Percentiles rank a stretch among this genome's conserved stretches.
Evolutionary conservation across 2,329 filamentous ascomycete species (phyloP).

Genomic region (Westerdykella aurantiaca): DNA sequence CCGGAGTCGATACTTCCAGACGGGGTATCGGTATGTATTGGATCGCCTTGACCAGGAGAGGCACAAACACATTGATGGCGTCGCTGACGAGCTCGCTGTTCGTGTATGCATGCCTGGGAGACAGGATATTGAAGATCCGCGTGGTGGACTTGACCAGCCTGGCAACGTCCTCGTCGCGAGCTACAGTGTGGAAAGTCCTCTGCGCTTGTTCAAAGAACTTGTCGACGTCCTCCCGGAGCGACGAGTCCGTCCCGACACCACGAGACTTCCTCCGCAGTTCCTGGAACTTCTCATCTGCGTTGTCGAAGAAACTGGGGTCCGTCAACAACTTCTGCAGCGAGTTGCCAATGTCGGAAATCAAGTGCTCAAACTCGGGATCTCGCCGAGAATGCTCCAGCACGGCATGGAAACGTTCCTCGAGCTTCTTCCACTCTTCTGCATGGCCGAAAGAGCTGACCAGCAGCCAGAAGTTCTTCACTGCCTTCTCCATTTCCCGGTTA

Average conservation of each 20-base stretch:
- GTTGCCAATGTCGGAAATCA: constrained; percentile 67
- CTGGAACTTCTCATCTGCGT: constrained; percentile 61
- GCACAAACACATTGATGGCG: constrained; percentile 72
- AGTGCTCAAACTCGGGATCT: constrained; percentile 75
- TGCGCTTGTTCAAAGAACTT: constrained; percentile 64
- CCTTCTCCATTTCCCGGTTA: constrained; percentile 69
- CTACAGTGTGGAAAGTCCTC: constrained; percentile 60
- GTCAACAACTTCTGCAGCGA: constrained; percentile 75
- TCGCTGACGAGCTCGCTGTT: constrained; percentile 72
- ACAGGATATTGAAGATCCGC: constrained; percentile 65
- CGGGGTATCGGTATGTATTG: constrained; percentile 88
- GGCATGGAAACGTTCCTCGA: constrained; percentile 62
- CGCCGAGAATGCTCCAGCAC: constrained; percentile 68
- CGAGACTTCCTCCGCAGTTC: constrained; percentile 54
- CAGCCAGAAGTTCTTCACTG: constrained; percentile 73
- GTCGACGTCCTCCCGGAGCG: constrained; percentile 67
- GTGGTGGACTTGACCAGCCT: constrained; percentile 61
- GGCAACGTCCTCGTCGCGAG: constrained; percentile 66
- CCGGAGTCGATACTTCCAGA: constrained; percentile 77
- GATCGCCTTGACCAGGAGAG: constrained; percentile 67
- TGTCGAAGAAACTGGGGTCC: constrained; percentile 78
- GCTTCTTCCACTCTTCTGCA: constrained; percentile 64
- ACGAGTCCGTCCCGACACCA: constrained; percentile 58
- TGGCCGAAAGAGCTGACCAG: constrained; percentile 77
- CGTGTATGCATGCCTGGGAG: constrained; percentile 56